A percentile compares a stretch with the other conserved stretches of the same genome.
Conservation (phyloP, 1,139 yeast species). For the Saccharomyces hybrid region DNA sequence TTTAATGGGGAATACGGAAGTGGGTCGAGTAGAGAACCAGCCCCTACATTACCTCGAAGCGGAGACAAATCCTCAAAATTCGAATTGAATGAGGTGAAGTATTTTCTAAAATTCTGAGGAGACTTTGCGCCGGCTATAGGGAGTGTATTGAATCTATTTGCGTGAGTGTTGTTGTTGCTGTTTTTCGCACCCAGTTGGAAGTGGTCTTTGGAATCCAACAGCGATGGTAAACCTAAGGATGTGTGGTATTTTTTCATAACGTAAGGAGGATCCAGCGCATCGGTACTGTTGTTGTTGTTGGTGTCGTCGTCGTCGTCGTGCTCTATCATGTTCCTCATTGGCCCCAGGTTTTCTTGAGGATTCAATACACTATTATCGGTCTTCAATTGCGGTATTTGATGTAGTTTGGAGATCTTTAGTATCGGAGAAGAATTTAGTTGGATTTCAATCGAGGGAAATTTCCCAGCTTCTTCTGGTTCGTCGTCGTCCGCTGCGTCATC, state of each 20-base stretch:
- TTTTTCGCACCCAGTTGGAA: neutral
- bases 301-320: too few species aligned
- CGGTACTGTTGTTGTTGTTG: neutral
- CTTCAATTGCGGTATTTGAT: neutral
- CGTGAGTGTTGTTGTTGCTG: neutral
- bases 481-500: too few species aligned
- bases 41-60: slow-evolving; percentile 3
- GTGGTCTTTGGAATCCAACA: slow-evolving; percentile 5
- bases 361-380: neutral
- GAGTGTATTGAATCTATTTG: neutral
- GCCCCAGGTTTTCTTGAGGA: neutral
- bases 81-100: slow-evolving; percentile 31
- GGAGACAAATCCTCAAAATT: slow-evolving; percentile 30
- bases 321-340: neutral
- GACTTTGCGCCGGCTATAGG: slow-evolving; percentile 11
- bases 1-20: slow-evolving; percentile 1
- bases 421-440: neutral
- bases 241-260: slow-evolving; percentile 19
- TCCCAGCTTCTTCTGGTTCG: neutral
- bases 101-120: slow-evolving; percentile 22
- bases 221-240: slow-evolving; percentile 13
- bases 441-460: neutral
- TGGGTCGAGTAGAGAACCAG: slow-evolving; percentile 11
- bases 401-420: neutral
- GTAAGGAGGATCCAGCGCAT: slow-evolving; percentile 11